Conservation (phyloP, 1,139 yeast species). For the Saccharomyces hybrid region DNA sequence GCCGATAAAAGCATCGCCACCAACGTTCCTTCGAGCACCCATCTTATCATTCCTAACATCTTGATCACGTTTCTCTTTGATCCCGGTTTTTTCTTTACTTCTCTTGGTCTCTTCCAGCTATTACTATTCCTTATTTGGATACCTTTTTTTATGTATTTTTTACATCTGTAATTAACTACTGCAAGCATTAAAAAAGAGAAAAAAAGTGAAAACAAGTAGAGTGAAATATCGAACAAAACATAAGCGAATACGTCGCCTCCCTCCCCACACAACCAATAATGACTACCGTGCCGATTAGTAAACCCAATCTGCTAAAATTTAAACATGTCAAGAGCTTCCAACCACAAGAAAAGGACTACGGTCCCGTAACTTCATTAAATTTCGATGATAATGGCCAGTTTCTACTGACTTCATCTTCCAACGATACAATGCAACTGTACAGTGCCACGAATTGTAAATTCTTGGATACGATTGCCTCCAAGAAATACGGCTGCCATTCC, state of each 20-base stretch:
- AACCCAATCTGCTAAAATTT: slow-evolving; percentile 42
- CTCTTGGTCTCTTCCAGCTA: no score
- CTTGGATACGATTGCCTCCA: slow-evolving; percentile 61
- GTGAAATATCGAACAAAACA: neutral
- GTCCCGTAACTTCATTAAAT: slow-evolving; percentile 70
- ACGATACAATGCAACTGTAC: slow-evolving; percentile 77
- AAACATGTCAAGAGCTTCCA: slow-evolving; percentile 46
- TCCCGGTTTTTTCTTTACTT: neutral
- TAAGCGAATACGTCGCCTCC: neutral
- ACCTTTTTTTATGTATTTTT: neutral
- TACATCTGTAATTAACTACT: no score
- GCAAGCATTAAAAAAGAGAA: neutral
- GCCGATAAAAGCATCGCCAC: slow-evolving; percentile 61
- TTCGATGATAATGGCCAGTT: slow-evolving; percentile 82
- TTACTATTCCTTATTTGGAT: neutral
- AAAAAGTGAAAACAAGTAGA: neutral
- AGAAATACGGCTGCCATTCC: slow-evolving; percentile 86
- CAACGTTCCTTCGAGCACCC: slow-evolving; percentile 47
- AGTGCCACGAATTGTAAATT: slow-evolving; percentile 64
- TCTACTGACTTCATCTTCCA: slow-evolving; percentile 70
- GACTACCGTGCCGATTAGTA: slow-evolving; percentile 31
- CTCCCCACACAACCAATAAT: neutral
- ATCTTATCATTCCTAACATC: slow-evolving; percentile 22
- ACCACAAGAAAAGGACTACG: slow-evolving; percentile 46
- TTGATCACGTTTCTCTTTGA: neutral